Evolutionary conservation across 2,329 filamentous ascomycete species (phyloP), one percentile per base, ranked within the genome.

Genomic region (Cladosporium sp.): DNA sequence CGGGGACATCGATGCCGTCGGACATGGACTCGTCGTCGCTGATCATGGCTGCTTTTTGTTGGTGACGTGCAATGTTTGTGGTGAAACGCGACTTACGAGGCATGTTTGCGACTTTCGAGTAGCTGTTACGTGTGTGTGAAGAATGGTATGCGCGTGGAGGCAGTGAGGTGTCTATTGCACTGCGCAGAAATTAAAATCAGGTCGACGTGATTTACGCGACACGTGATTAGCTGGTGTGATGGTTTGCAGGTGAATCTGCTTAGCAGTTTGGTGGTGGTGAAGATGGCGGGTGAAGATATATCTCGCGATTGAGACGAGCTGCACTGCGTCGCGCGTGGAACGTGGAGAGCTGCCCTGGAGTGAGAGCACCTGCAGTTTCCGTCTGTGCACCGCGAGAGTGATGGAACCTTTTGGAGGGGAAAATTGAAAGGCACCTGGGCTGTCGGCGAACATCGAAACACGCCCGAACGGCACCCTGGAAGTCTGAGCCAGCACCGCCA

Each of bases 11-110:
- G 49, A 38, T 38, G 26, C 65, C 54, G 49, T 52, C 63, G 18
- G 61, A 64, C 14, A 57, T 34, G 44, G 64, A 66, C 2, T 69
- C 62, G 51, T 69, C 67, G 55, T 72, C 59, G 41, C 55, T 64
- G 26, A 66, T 26, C 28, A 59, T 49, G 30, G 60, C 59, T 66
- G 15, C 10, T n/a, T 15, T 49, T 28, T 51, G 54, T 49, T 10
- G 28, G 55, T 57, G 51, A 55, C 57, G 30, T 21, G 41, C 1
- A 24, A 8, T 47, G 41, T 8, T 34, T n/a, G 10, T 21, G 49
- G 4, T 44, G 34, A 14, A 51, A 18, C 21, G 61, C 51, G 49
- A 71, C 73, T 65, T 66, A 75, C 72, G 74, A 67, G 74, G 73
- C 73, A 75, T 75, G 38, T 34, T 68, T 60, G 44, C 41, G 21